Evolutionary conservation across 345 rosid species (phyloP).

Genomic region (Aquilaria yunnanensis): DNA sequence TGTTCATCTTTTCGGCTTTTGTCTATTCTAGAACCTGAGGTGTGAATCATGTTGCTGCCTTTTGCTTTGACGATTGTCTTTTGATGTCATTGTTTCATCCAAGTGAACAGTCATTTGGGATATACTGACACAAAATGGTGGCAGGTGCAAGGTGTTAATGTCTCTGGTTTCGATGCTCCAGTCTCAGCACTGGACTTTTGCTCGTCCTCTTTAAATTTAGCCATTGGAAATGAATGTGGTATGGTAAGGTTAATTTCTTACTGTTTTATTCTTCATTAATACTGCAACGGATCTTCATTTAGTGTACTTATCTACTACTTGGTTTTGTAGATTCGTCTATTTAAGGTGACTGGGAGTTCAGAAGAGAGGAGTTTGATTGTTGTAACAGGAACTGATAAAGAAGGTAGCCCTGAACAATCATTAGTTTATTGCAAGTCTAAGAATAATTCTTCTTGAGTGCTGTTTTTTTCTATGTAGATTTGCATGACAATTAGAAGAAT

Average conservation of each 20-base stretch:
- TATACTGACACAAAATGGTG: slow-evolving; percentile 15
- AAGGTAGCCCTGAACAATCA: slow-evolving; percentile 34
- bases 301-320: neutral
- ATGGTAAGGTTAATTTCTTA: slow-evolving; percentile 51
- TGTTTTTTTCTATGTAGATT: no score
- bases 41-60: slow-evolving; percentile 18
- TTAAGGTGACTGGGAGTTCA: slow-evolving; percentile 37
- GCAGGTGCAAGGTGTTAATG: slow-evolving; percentile 40
- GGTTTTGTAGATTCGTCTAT: slow-evolving; percentile 52
- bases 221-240: slow-evolving; percentile 64
- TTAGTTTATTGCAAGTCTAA: neutral
- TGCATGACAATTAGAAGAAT: no score
- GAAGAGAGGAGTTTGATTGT: slow-evolving; percentile 44
- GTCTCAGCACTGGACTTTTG: slow-evolving; percentile 62
- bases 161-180: slow-evolving; percentile 37
- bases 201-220: slow-evolving; percentile 49
- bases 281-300: neutral
- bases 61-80: slow-evolving; percentile 8
- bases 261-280: slow-evolving; percentile 12
- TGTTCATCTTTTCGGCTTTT: slow-evolving; percentile 55
- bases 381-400: slow-evolving; percentile 49
- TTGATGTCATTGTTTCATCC: slow-evolving; percentile 2
- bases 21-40: slow-evolving; percentile 48
- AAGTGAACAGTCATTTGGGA: slow-evolving; percentile 5
- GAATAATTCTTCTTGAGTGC: no score